Evolutionary conservation across 2,329 filamentous ascomycete genomes (phyloP), one percentile per base, ranked within the genome.

Genomic region (Daldinia sp.): DNA sequence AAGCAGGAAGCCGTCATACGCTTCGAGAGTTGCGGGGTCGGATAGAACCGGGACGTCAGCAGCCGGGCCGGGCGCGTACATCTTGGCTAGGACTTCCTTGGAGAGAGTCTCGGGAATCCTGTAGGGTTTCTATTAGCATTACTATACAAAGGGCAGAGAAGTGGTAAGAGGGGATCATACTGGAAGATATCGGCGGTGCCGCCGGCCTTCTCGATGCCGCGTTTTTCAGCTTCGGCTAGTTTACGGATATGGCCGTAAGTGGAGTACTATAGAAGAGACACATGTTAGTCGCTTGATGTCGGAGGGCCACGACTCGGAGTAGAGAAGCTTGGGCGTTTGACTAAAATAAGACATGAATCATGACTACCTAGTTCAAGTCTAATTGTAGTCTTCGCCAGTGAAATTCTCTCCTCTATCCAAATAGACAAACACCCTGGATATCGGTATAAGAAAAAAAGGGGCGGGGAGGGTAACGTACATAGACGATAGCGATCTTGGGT

Each of bases 171-270:
- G 46, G 37, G 41, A 10, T 23, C 88, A 69, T 83, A 91, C 90
- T 97, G 94, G 88, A 85, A 97, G 79, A 98, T 79, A 77, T 95
- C 92, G 82, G 85, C 93, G 50, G 85, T 83, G 72, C 94, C 94
- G 72, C 96, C 96, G 71, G 93, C 94, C 78, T 91, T 89, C 84
- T 94, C 91, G 78, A 98, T 93, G 79, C 96, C 96, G 78, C 88
- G 89, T 87, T 94, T 92, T 86, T 98, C 94, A 72, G 94, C 93
- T 81, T 96, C 90, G 77, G 95, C 96, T 76, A 98, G 82, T 79
- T 90, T 83, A 82, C 87, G 84, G 82, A 98, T 91, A 84, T 98
- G 94, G 83, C 96, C 95, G 84, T 96, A 97, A 88, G 94, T 92
- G 74, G 93, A 97, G 85, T 97, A 97, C 93, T 96, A 69, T 37